Base-by-base conservation (phyloP, 164 flowering plant species). In the Umbellularia californica region DNA sequence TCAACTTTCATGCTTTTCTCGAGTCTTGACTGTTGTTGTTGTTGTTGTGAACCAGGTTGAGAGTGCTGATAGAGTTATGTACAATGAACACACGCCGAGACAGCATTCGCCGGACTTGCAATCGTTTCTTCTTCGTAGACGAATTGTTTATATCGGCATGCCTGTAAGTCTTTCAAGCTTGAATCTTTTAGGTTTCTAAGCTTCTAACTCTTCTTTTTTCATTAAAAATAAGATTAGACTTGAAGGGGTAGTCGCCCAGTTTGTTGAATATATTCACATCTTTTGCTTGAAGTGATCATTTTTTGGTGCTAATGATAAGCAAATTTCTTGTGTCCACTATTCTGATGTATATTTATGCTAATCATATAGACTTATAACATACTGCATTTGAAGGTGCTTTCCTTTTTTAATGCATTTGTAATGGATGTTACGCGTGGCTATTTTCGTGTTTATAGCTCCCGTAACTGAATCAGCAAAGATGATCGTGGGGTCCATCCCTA, bases 41-140 rank as follows among this genome's bases (percentile, higher is more conserved):
- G 47, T 33, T 33, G 47, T 41, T 41, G 60, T 79, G 80, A 58
- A n/a, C 55, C 75, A 92, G 98, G 90, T 80, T 85, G 96, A 91
- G 74, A 85, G 93, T 71, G 88, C 92, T 22, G 90, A 3, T 30
- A 4, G 35, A 3, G 19, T 81, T 58, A 85, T 95, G 0, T 90
- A 90, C 82, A 83, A 82, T 30, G 96, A 86, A 73, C 92, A 86
- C 72, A 86, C 90, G 77, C 90, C 94, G 28, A 83, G 88, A 75
- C 85, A 81, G 64, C 95, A 93, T 58, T 98, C 98, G 11, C 97
- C 97, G 2, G 94, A 95, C 75, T 88, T 95, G 83, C 95, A 96
- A 0, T 92, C 99, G 0, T 22, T 95, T 71, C 87, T 93, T 65
- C 92, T 95, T 41, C 76, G 92, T 80, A 91, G 90, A 9, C 83